Base-by-base conservation (phyloP, 1,284 basidiomycete genomes). In the Cryptococcus sp. region DNA sequence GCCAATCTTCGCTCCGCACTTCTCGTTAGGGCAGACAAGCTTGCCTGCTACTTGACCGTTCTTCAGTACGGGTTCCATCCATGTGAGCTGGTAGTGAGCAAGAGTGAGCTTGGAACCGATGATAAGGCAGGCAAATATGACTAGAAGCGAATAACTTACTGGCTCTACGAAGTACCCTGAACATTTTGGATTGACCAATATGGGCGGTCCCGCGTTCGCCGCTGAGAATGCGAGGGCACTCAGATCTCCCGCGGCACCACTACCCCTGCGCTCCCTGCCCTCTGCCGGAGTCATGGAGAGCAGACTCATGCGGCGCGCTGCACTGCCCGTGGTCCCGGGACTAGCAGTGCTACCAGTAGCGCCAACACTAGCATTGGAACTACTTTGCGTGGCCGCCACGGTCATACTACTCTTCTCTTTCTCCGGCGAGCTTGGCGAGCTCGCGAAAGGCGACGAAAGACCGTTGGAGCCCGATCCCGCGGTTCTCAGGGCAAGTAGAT, bases 111-210 rank as follows among this genome's bases (percentile, higher is more conserved):
- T 5, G 27, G 15, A 48, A 6, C 8, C 38, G 27, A 19, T 30
- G 13, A 13, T 8, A 11, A 17, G 8, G 42, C 43, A 20, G 46
- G 13, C 22, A 3, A n/a, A 30, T 41, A 1, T 23, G 8, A 45
- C 13, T 6, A 25, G 27, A n/a, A 13, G 19, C 54, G 20, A 15
- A 16, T 27, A 16, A 81, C 87, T 67, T 69, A 93, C 89, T 42
- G 94, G 93, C 76, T 99, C 95, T 50, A 97, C 86, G 76, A 97
- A 98, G 79, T 98, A 98, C 7, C 92, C 91, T 2, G 92, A 94
- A 78, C 93, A 98, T 69, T 88, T 87, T 3, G 86, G 79, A 74
- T 88, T 89, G 49, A 81, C 80, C 47, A 91, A 78, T 55, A 90
- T 89, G 5, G 89, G 88, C 3, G 85, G 82, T 50, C 35, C 23